Base-by-base conservation (phyloP, 805 yeast genomes). In the Clavispora asparagi region DNA sequence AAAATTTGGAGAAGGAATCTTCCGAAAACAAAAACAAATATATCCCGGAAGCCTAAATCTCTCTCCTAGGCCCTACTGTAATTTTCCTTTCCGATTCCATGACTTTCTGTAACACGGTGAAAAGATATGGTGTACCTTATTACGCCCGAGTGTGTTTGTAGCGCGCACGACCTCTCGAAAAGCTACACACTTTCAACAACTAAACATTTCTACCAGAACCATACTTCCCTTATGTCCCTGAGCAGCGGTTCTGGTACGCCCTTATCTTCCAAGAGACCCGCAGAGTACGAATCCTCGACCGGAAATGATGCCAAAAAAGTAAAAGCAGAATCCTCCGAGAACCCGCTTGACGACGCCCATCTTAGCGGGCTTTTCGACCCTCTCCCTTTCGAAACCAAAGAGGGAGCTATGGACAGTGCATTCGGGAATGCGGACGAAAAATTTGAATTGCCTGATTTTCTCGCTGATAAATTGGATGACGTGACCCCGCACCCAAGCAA, bases 301-400 rank as follows among this genome's bases (percentile, higher is more conserved):
- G 41, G 38, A 12, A 46, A 43, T 36, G 45, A 40, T 11, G 29
- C 37, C 12, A 54, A 54, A 36, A 37, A 49, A 29, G 29, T 46
- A 39, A 53, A 53, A 31, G 27, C 49, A 8, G 58, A 53, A 27
- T 36, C 42, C 17, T 26, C 28, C 26, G 42, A 25, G 12, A 13
- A 19, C 17, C 25, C 23, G 7, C 44, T 36, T 12, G 44, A 48
- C 35, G 51, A 51, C 30, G 42, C 47, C 25, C 36, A 49, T 1
- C 45, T 49, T 31, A 57, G 49, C 39, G 50, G 46, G 12, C 48
- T 55, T 26, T 55, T 55, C 45, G 57, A 53, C 36, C 59, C 56
- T 4, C 57, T 53, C 14, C 57, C 54, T 7, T 55, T 55, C 37
- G 58, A 55, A 25, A 44, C 49, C 27, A 39, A 52, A 16, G 46